A percentile compares a stretch with the other conserved stretches of the same genome.
Evolutionary conservation across 1,139 yeast genomes (phyloP).

Genomic region (Yamadazyma friedrichii): DNA sequence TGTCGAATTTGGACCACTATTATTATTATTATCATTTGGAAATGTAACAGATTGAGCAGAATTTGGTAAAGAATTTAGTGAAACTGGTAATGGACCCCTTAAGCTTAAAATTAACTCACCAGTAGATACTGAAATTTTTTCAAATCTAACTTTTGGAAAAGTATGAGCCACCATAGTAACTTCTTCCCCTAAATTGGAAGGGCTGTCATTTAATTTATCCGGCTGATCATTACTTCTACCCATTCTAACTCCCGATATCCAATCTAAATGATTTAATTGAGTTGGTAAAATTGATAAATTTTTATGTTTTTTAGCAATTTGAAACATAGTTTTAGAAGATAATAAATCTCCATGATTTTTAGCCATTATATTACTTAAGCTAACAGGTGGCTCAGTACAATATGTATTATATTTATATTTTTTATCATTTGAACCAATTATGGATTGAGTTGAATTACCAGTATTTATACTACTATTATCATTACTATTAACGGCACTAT

Average conservation of each 20-base stretch:
- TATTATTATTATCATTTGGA: neutral
- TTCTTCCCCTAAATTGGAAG: conserved; percentile 83
- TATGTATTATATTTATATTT: conserved; percentile 32
- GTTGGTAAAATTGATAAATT: conserved; percentile 23
- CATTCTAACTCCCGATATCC: conserved; percentile 91
- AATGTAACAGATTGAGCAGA: neutral
- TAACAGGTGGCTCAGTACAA: conserved; percentile 39
- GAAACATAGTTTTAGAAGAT: conserved; percentile 34
- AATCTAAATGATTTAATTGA: conserved; percentile 68
- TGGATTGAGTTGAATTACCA: neutral
- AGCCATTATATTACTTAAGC: conserved; percentile 33
- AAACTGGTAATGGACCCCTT: conserved; percentile 71
- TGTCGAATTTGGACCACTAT: neutral
- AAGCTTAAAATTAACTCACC: conserved; percentile 76
- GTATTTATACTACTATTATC: neutral
- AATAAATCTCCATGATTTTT: conserved; percentile 36
- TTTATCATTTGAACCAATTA: neutral
- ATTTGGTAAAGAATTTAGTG: neutral
- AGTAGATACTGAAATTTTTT: conserved; percentile 81
- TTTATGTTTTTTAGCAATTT: conserved; percentile 30
- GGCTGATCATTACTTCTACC: conserved; percentile 52
- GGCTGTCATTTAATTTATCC: conserved; percentile 41
- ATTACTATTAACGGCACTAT: neutral
- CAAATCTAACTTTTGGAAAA: conserved; percentile 84
- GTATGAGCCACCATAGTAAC: conserved; percentile 87